A percentile compares a stretch with the other conserved stretches of the same genome.
phyloP scores from a whole-genome alignment of 768 basidiomycete genomes.

The Tulasnella sp. region DNA sequence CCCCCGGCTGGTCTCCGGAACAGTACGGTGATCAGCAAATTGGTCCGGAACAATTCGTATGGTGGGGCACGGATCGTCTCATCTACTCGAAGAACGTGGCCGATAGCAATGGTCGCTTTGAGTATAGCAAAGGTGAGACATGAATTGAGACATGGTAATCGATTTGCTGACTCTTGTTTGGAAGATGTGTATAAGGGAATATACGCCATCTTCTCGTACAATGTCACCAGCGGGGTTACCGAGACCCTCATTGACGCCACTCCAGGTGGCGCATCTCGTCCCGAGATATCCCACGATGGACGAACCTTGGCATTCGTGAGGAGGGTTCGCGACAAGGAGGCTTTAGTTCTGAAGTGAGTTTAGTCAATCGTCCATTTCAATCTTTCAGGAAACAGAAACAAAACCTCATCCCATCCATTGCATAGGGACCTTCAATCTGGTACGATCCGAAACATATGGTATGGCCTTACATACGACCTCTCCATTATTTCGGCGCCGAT shows the following conservation, averaged over 20 bases:
- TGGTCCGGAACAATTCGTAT: conserved; percentile 61
- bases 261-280: conserved; percentile 65
- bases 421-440: conserved; percentile 56
- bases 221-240: conserved; percentile 46
- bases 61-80: conserved; percentile 45
- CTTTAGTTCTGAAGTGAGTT: conserved; percentile 56
- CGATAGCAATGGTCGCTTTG: conserved; percentile 38
- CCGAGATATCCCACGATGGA: conserved; percentile 57
- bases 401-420: neutral
- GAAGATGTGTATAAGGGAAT: conserved; percentile 61
- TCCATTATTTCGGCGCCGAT: conserved; percentile 55
- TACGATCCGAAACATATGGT: conserved; percentile 52
- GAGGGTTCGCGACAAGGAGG: conserved; percentile 61
- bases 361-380: too few species aligned
- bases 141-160: neutral
- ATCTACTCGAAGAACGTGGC: conserved; percentile 57
- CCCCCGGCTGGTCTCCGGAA: conserved; percentile 48
- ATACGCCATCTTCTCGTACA: conserved; percentile 58
- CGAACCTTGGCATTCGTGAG: conserved; percentile 66
- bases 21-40: conserved; percentile 61
- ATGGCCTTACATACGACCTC: conserved; percentile 62
- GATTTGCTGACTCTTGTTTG: neutral
- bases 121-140: conserved; percentile 53
- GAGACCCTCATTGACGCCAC: conserved; percentile 43
- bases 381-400: too few species aligned